These are phyloP conservation scores for Citrus maxima DNA, from an alignment of 345 rosid species.

Conservation along the genomic window DNA sequence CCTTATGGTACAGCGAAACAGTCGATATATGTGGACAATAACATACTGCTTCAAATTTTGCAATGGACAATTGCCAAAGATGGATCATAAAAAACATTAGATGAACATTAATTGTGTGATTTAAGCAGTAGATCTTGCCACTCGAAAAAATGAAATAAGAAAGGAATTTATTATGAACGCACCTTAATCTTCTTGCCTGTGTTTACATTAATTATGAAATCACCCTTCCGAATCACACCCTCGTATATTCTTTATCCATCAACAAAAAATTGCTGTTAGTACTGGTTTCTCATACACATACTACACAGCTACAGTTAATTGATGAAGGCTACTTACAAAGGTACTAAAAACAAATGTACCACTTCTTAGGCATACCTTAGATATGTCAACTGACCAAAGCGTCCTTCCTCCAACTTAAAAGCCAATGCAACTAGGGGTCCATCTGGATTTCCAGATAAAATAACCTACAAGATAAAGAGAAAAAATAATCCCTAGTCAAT, in stretches of 20 bases:
- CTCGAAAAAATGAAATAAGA: background rate
- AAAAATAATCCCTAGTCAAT: constrained; percentile 1
- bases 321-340: background rate
- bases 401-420: constrained; percentile 97
- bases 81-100: background rate
- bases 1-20: background rate
- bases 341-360: background rate
- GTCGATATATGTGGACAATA: background rate
- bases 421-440: constrained; percentile 98
- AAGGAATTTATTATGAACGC: constrained; percentile 17
- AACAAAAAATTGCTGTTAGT: constrained; percentile 22
- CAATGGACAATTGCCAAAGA: background rate
- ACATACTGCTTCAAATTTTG: background rate
- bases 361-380: constrained; percentile 48
- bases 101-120: background rate
- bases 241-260: constrained; percentile 70
- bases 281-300: background rate
- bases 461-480: constrained; percentile 46
- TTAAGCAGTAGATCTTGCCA: background rate
- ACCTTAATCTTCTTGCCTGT: constrained; percentile 97
- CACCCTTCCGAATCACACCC: constrained; percentile 94
- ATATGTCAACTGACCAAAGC: constrained; percentile 92
- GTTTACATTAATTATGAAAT: constrained; percentile 78
- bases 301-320: background rate
- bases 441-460: constrained; percentile 79